Percentiles rank a stretch among this genome's conserved stretches.
phyloP scores from a whole-genome alignment of 2,329 filamentous ascomycete species.

The Colletotrichum sp. region DNA sequence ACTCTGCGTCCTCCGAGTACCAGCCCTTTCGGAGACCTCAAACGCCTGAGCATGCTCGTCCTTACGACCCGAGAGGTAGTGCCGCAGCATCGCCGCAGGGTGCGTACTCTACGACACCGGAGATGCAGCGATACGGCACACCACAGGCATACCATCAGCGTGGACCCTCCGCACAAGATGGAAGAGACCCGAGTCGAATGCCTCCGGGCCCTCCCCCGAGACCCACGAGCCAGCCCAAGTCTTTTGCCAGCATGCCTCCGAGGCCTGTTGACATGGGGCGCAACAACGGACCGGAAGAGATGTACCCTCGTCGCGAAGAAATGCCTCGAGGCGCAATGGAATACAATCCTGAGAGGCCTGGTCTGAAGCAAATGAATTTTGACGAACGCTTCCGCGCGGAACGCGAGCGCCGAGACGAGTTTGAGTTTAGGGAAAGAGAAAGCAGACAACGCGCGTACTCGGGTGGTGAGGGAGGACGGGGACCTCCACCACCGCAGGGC shows the following conservation, averaged over 20 bases:
- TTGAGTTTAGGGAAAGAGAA: slow-evolving; percentile 47
- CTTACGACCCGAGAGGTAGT: slow-evolving; percentile 53
- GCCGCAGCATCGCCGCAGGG: slow-evolving; percentile 53
- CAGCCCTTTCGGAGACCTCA: slow-evolving; percentile 68
- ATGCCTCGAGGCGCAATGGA: slow-evolving; percentile 40
- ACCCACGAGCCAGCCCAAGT: slow-evolving; percentile 57
- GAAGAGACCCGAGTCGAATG: slow-evolving; percentile 40
- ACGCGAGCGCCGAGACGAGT: slow-evolving; percentile 49
- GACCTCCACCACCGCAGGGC: slow-evolving; percentile 47
- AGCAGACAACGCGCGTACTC: slow-evolving; percentile 53
- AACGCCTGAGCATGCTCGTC: slow-evolving; percentile 71
- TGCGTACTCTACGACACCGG: slow-evolving; percentile 60
- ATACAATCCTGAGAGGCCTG: slow-evolving; percentile 57
- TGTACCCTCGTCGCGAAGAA: slow-evolving; percentile 57
- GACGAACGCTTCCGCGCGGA: slow-evolving; percentile 60
- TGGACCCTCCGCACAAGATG: slow-evolving; percentile 53
- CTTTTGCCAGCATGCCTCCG: slow-evolving; percentile 47
- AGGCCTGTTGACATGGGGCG: slow-evolving; percentile 53
- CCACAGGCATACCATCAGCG: slow-evolving; percentile 58
- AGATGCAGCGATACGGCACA: slow-evolving; percentile 62
- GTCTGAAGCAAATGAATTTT: slow-evolving; percentile 47
- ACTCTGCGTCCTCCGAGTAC: slow-evolving; percentile 62
- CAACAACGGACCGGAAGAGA: slow-evolving; percentile 39
- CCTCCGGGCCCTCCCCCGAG: slow-evolving; percentile 44
- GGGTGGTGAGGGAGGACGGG: slow-evolving; percentile 48